Conservation (phyloP, 768 basidiomycete genomes). For the Hericium alpestre region DNA sequence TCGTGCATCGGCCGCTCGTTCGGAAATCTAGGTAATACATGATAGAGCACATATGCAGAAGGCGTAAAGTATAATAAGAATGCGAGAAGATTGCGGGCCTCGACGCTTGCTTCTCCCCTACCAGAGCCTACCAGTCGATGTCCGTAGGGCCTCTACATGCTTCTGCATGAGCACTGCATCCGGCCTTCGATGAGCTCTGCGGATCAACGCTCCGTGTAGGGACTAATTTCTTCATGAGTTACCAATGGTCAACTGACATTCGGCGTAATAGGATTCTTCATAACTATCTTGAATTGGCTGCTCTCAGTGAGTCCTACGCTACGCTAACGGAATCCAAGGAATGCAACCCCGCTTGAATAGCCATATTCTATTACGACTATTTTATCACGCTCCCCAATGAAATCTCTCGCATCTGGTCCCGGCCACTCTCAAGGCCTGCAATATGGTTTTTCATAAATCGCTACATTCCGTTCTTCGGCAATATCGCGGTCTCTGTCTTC, state of each 20-base stretch:
- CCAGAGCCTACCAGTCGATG: no score
- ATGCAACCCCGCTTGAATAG: constrained; percentile 9
- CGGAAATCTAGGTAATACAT: no score
- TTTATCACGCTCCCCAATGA: constrained; percentile 26
- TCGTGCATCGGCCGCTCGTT: no score
- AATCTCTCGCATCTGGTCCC: constrained; percentile 34
- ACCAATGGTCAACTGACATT: background rate
- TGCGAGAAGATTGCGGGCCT: no score
- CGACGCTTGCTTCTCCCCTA: no score
- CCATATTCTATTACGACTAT: constrained; percentile 22
- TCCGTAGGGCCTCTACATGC: background rate
- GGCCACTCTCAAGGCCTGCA: constrained; percentile 27
- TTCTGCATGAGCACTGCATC: background rate
- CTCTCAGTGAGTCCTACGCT: background rate
- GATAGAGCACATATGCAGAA: no score
- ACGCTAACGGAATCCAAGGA: background rate
- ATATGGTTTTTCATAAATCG: constrained; percentile 40
- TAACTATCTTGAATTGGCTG: background rate
- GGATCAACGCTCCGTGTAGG: background rate
- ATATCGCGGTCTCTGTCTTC: constrained; percentile 13
- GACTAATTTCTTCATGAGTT: background rate
- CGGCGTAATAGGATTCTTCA: background rate
- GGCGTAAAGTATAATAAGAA: no score
- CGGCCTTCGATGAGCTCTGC: background rate
- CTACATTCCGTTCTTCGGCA: constrained; percentile 34